These are phyloP conservation scores for Ceratocystis ficicola DNA, from an alignment of 2,329 filamentous ascomycete genomes.

Conservation along the genomic window DNA sequence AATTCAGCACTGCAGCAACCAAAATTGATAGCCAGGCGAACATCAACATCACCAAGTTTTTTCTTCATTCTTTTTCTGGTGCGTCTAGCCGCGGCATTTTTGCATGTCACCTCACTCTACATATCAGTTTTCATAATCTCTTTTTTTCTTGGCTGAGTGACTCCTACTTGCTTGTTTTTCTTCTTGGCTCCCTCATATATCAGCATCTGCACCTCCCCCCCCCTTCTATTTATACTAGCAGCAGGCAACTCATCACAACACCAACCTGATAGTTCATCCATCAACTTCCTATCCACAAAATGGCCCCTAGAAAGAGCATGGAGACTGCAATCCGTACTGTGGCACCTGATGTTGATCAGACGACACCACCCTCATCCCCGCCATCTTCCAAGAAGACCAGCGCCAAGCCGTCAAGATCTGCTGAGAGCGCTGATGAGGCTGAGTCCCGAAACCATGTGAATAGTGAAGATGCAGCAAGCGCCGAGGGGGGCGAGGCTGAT, in stretches of 20 bases:
- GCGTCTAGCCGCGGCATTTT: neutral
- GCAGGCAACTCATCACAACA: neutral
- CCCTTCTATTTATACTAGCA: neutral
- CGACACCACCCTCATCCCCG: constrained; percentile 23
- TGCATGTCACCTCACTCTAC: neutral
- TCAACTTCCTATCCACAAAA: neutral
- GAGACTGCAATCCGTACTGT: constrained; percentile 20
- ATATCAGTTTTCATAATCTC: neutral
- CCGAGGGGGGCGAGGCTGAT: neutral
- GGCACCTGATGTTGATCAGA: constrained; percentile 23
- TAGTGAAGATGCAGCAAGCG: neutral
- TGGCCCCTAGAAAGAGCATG: constrained; percentile 22
- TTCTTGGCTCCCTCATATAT: constrained; percentile 3
- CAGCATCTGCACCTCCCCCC: neutral
- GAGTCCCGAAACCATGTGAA: neutral
- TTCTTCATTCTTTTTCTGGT: neutral
- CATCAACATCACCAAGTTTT: constrained; percentile 1
- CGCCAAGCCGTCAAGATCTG: constrained; percentile 30
- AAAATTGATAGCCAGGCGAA: neutral
- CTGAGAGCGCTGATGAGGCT: constrained; percentile 7
- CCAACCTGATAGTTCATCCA: neutral
- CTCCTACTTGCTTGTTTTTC: neutral
- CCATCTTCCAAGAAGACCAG: constrained; percentile 27
- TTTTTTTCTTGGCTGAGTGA: neutral
- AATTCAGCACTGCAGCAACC: constrained; percentile 7